These are phyloP conservation scores for Copromyces sp. DNA, from an alignment of 495 filamentous ascomycete species.

Conservation along the genomic window DNA sequence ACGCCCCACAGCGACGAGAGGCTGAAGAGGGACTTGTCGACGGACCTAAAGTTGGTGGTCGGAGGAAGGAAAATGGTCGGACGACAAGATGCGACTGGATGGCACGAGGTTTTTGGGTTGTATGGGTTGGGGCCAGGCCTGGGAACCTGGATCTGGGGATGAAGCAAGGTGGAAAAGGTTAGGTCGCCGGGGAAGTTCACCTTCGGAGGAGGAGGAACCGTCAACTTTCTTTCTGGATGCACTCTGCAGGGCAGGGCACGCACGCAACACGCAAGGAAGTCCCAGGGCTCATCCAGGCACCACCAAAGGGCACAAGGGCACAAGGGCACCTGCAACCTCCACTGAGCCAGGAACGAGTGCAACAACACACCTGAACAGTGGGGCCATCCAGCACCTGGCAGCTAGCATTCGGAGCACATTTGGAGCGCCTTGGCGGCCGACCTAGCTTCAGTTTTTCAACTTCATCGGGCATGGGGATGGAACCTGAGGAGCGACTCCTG, in stretches of 20 bases:
- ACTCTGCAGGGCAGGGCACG: background rate
- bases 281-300: background rate
- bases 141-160: conserved; percentile 16
- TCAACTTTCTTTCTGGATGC: background rate
- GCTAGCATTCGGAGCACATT: background rate
- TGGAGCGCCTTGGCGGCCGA: background rate
- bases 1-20: conserved; percentile 5
- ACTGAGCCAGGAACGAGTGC: background rate
- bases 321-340: background rate
- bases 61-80: background rate
- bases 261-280: background rate
- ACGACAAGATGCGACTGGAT: conserved; percentile 2
- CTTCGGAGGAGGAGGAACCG: background rate
- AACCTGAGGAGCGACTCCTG: background rate
- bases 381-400: background rate
- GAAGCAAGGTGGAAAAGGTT: conserved; percentile 6
- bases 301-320: background rate
- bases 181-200: conserved; percentile 6
- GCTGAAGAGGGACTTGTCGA: background rate
- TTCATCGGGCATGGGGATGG: background rate
- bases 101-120: conserved; percentile 12
- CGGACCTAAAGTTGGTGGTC: background rate
- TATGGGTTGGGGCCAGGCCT: background rate
- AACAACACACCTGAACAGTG: background rate
- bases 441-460: background rate